A percentile compares a stretch with the other conserved stretches of the same genome.
Conservation (phyloP, 352 stramenopile species). For the Globisporangium cystogenes region DNA sequence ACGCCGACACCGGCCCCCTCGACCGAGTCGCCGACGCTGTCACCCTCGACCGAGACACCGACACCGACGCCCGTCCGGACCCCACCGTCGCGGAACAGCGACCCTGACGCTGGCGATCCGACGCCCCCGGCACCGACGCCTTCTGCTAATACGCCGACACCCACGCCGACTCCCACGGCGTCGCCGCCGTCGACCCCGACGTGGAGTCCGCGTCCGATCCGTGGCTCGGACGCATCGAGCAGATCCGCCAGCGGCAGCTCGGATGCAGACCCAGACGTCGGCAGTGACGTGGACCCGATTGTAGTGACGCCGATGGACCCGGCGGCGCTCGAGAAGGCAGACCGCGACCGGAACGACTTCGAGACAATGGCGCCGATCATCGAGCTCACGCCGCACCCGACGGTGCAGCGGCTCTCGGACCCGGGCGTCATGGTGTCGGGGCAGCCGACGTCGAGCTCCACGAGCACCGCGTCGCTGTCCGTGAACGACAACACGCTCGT, state of each 20-base stretch:
- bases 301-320: neutral
- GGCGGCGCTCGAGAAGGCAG: constrained; percentile 2
- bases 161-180: neutral
- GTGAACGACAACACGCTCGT: constrained; percentile 14
- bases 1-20: neutral
- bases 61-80: neutral
- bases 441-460: constrained; percentile 10
- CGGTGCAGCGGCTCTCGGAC: neutral
- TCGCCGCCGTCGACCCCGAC: neutral
- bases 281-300: neutral
- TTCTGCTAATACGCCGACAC: neutral
- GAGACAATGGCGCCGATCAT: constrained; percentile 13
- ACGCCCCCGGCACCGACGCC: neutral
- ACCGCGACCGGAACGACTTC: constrained; percentile 11
- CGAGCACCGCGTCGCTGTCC: neutral
- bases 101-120: constrained; percentile 6
- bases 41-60: constrained; percentile 1
- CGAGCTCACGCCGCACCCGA: constrained; percentile 5
- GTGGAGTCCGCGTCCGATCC: neutral
- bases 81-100: neutral
- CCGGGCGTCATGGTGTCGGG: neutral
- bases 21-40: neutral
- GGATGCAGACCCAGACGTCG: neutral
- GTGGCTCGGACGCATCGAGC: neutral
- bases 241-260: neutral